These are phyloP conservation scores for Phanerochaete carnosa DNA, from an alignment of 768 basidiomycete genomes.

Conservation along the genomic window DNA sequence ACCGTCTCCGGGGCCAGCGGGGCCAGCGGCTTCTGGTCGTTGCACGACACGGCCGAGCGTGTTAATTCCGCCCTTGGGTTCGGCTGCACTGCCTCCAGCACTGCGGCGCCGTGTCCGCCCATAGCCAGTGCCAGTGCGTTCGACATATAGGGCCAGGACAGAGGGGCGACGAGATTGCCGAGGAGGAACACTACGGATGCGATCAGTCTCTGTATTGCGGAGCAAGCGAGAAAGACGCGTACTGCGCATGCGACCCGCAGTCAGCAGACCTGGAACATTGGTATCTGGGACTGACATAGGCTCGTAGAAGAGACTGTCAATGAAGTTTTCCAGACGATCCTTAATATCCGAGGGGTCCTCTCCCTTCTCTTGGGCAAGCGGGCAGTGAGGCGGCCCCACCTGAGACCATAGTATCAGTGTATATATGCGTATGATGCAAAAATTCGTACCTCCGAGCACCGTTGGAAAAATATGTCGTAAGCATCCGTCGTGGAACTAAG, in stretches of 20 bases:
- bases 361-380: constrained; percentile 19
- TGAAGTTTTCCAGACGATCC: constrained; percentile 20
- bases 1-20: constrained; percentile 16
- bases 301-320: constrained; percentile 20
- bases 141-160: neutral
- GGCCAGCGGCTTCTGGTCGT: constrained; percentile 23
- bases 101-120: constrained; percentile 20
- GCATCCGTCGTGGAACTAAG: constrained; percentile 21
- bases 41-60: constrained; percentile 29
- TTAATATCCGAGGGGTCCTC: constrained; percentile 15
- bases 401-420: constrained; percentile 1
- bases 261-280: constrained; percentile 24
- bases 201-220: neutral
- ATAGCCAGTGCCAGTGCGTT: constrained; percentile 20
- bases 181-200: constrained; percentile 14
- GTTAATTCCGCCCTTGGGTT: constrained; percentile 10
- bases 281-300: constrained; percentile 26
- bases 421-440: neutral
- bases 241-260: constrained; percentile 23
- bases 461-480: constrained; percentile 24
- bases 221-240: neutral
- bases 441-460: constrained; percentile 22
- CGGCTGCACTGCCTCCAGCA: constrained; percentile 19
- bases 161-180: neutral
- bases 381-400: constrained; percentile 26